Evolutionary conservation across 306 rosid genomes (phyloP).

Genomic region (Echinosophora koreensis): DNA sequence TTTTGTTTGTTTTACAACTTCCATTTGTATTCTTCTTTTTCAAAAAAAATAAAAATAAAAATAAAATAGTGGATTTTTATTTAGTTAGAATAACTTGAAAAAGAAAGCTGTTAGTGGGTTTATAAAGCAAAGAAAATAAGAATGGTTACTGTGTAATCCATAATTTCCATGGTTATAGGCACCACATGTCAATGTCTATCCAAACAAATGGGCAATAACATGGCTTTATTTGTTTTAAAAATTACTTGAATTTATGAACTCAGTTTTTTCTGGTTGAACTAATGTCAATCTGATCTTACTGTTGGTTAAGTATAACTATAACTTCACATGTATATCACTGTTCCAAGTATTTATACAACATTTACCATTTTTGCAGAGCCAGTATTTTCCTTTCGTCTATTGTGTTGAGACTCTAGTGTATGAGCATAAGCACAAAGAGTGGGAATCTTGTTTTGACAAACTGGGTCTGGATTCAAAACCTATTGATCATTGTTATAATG

Average conservation of each 20-base stretch:
- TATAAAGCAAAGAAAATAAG: not conserved
- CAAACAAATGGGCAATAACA: constrained; percentile 4
- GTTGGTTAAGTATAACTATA: not conserved
- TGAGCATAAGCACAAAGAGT: constrained; percentile 49
- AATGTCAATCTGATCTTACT: constrained; percentile 20
- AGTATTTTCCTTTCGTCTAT: constrained; percentile 78
- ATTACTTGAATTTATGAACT: not conserved
- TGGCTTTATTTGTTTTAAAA: constrained; percentile 6
- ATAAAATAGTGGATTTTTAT: too few relatives aligned
- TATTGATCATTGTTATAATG: constrained; percentile 64
- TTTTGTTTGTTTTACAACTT: not conserved
- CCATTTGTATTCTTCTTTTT: too few relatives aligned
- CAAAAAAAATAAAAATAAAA: too few relatives aligned
- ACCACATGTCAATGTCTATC: not conserved
- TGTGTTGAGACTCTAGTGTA: constrained; percentile 69
- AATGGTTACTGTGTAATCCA: not conserved
- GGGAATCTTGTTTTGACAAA: constrained; percentile 80
- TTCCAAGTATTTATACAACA: constrained; percentile 15
- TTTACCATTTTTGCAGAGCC: constrained; percentile 57
- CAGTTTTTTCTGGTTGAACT: not conserved
- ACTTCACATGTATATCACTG: constrained; percentile 25
- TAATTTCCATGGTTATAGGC: not conserved
- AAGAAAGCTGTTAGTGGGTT: too few relatives aligned
- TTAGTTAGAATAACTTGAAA: not conserved
- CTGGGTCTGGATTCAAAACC: constrained; percentile 70